These are phyloP conservation scores for Lanmaoa rubissima DNA, from an alignment of 768 basidiomycete species.

Conservation along the genomic window DNA sequence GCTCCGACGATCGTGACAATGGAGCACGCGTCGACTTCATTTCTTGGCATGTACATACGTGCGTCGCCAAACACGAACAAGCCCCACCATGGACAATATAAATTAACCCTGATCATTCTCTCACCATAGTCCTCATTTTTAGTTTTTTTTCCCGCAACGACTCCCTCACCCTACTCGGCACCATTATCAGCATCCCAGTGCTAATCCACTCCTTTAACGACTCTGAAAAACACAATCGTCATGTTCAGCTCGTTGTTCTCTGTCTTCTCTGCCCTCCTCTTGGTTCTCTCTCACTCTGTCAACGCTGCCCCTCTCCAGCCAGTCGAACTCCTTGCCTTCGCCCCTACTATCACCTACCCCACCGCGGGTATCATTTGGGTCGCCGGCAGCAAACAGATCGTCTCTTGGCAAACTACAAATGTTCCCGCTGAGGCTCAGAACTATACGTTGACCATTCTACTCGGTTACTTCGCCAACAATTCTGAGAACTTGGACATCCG, in stretches of 20 bases:
- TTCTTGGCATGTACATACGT: neutral
- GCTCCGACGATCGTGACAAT: neutral
- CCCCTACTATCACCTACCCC: conserved; percentile 44
- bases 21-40: neutral
- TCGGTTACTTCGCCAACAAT: conserved; percentile 38
- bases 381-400: conserved; percentile 34
- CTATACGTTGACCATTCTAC: conserved; percentile 41
- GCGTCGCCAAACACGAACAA: conserved; percentile 25
- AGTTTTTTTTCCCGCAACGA: neutral
- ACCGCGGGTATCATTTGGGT: conserved; percentile 35
- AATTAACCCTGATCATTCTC: conserved; percentile 1
- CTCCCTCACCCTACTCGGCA: neutral
- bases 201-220: conserved; percentile 24
- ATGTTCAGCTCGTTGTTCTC: conserved; percentile 26
- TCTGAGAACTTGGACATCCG: conserved; percentile 52
- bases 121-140: neutral
- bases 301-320: conserved; percentile 29
- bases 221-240: neutral
- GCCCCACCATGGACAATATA: conserved; percentile 15
- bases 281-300: conserved; percentile 27
- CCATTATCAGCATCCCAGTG: conserved; percentile 3
- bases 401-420: conserved; percentile 41
- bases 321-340: conserved; percentile 36
- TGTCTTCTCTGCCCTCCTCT: conserved; percentile 33
- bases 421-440: conserved; percentile 38